Evolutionary conservation across 1,139 yeast species (phyloP), one percentile per base, ranked within the genome.

Genomic region (Blastobotrys raffinosifermentans): DNA sequence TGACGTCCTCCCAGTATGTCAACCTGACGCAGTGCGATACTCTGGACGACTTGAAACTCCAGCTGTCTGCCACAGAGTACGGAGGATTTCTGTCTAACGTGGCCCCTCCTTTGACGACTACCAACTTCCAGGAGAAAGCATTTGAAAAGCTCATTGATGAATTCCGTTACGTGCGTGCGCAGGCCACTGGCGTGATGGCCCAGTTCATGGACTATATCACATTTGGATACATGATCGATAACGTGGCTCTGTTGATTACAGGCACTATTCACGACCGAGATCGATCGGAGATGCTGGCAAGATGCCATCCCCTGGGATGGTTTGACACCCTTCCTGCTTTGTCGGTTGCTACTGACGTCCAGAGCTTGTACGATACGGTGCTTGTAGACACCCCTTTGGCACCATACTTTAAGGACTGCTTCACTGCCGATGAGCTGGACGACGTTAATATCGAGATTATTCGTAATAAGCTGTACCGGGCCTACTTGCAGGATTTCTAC

Each of bases 261-360:
- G 99, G 99, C 25, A 87, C 98, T 0, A 75, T 91, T 45, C 98
- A 93, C 58, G 95, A 89, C 55, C 76, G 97, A 55, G 96, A 93
- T 61, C 77, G 84, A 57, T 67, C 77, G 34, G 98, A 91, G 55
- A 80, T 91, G 41, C 72, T 91, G 54, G 76, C 77, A 43, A 80
- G 96, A 58, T 86, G 96, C 60, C 95, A 91, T 58, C 98, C 98
- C 1, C 70, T 93, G 49, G 99, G 99, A 30, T 87, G 96, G 96
- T 93, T 93, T 58, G 98, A 91, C 54, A 91, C 97, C 3, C 74
- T 93, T 50, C 98, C 98, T 19, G 91, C 98, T 0, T 71, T 93
- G 45, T 77, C 94, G 7, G 93, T 89, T 38, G 96, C 97, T 31
- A 86, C 96, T 2, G 97, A 89, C 61, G 77, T 91, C 43, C 96